phyloP scores from a whole-genome alignment of 306 rosid species.

The Cyclanthera cordifolia region DNA sequence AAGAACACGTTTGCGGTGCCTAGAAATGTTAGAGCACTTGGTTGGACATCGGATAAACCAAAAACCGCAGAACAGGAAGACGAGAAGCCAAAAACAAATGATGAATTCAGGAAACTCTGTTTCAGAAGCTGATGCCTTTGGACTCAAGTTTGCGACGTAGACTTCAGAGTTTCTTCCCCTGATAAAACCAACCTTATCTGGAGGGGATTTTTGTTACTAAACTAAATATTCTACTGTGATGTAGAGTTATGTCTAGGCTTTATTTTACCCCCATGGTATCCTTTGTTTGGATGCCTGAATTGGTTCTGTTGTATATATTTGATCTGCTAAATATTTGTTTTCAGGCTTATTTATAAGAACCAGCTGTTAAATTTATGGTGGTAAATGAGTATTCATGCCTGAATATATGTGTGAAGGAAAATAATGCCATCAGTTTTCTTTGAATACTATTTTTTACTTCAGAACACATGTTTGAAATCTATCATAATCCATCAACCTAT shows the following conservation, averaged over 20 bases:
- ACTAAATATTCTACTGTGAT: background rate
- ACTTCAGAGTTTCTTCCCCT: background rate
- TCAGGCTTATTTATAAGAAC: background rate
- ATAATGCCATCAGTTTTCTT: background rate
- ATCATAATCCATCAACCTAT: background rate
- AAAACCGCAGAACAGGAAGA: constrained; percentile 31
- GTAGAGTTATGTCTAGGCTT: background rate
- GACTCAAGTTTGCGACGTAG: background rate
- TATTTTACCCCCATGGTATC: constrained; percentile 1
- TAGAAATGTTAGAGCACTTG: constrained; percentile 54
- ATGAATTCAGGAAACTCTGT: constrained; percentile 80
- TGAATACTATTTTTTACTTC: background rate
- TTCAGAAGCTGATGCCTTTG: constrained; percentile 23
- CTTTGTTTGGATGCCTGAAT: background rate
- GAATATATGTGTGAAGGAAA: too few relatives aligned
- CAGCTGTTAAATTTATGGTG: background rate
- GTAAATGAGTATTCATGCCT: background rate
- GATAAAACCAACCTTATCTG: background rate
- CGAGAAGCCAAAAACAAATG: constrained; percentile 70
- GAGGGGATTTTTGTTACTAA: background rate
- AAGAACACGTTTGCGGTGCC: constrained; percentile 82
- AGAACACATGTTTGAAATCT: background rate
- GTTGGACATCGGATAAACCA: constrained; percentile 41
- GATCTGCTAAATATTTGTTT: background rate
- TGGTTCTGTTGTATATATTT: background rate